Conservation (phyloP, 805 yeast genomes). For the Tetrapisispora fleetii region DNA sequence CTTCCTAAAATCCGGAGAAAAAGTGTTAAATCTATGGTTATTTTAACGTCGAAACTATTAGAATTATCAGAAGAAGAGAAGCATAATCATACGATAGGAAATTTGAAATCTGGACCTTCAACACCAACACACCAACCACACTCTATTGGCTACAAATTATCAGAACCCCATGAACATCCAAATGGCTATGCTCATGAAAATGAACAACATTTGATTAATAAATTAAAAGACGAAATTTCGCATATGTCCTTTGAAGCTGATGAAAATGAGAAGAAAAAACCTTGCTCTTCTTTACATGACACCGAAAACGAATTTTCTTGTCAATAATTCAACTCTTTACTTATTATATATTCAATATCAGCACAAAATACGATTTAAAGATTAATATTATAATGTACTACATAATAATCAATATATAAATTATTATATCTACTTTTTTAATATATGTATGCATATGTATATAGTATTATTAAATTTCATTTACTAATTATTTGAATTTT, state of each 20-base stretch:
- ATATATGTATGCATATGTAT: neutral
- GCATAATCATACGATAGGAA: constrained; percentile 18
- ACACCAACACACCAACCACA: neutral
- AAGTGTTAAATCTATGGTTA: constrained; percentile 64
- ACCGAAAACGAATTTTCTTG: constrained; percentile 3
- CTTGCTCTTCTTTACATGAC: neutral
- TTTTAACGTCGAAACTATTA: constrained; percentile 54
- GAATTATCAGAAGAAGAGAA: constrained; percentile 59
- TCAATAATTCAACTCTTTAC: neutral
- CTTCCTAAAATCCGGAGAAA: constrained; percentile 40
- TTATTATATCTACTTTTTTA: neutral
- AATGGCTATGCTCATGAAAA: neutral
- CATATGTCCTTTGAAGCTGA: neutral
- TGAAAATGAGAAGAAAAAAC: neutral
- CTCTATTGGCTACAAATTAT: neutral
- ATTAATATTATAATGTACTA: neutral
- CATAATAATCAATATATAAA: neutral
- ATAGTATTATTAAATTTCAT: too few relatives aligned
- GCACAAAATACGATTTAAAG: neutral
- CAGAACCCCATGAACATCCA: neutral
- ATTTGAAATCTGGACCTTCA: neutral
- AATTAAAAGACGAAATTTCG: constrained; percentile 1
- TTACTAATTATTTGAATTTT: constrained; percentile 48
- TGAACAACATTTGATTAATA: neutral
- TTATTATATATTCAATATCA: neutral